Conservation (phyloP, 2,329 filamentous ascomycete genomes). For the Alternaria triticina region DNA sequence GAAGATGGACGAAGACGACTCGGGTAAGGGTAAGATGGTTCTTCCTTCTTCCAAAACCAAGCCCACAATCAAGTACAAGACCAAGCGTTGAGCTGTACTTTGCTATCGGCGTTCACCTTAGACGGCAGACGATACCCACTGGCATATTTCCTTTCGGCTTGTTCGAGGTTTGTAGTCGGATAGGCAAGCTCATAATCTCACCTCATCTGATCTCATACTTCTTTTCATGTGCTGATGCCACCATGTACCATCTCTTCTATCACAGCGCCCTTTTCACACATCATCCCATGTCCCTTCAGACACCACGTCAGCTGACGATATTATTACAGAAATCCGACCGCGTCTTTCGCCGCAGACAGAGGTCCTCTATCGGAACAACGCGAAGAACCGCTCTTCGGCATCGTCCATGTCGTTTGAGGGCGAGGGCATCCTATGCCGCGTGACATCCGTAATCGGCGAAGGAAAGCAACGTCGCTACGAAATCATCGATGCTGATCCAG, state of each 20-base stretch:
- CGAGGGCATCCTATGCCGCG: conserved; percentile 59
- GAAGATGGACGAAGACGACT: conserved; percentile 55
- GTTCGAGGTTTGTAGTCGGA: conserved; percentile 28
- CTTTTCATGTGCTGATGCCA: conserved; percentile 11
- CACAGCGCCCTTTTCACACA: background rate
- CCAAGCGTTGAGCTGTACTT: conserved; percentile 20
- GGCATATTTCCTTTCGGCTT: conserved; percentile 18
- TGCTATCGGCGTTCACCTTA: conserved; percentile 13
- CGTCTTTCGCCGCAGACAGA: conserved; percentile 53
- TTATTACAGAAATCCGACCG: conserved; percentile 25
- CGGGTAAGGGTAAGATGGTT: conserved; percentile 53
- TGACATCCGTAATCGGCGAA: conserved; percentile 60
- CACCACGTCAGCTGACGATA: conserved; percentile 1
- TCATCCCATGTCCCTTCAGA: background rate
- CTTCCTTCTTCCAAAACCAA: conserved; percentile 34
- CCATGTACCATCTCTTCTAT: conserved; percentile 6
- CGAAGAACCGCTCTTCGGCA: conserved; percentile 43
- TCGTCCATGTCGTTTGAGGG: conserved; percentile 48
- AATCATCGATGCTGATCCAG: conserved; percentile 58
- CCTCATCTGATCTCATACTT: conserved; percentile 18
- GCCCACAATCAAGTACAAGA: conserved; percentile 18
- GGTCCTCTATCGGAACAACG: conserved; percentile 59
- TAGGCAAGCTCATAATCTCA: conserved; percentile 23
- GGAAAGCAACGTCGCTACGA: conserved; percentile 61
- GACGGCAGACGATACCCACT: conserved; percentile 29